phyloP scores from a whole-genome alignment of 306 rosid species.

The Trichosanthes truncata region DNA sequence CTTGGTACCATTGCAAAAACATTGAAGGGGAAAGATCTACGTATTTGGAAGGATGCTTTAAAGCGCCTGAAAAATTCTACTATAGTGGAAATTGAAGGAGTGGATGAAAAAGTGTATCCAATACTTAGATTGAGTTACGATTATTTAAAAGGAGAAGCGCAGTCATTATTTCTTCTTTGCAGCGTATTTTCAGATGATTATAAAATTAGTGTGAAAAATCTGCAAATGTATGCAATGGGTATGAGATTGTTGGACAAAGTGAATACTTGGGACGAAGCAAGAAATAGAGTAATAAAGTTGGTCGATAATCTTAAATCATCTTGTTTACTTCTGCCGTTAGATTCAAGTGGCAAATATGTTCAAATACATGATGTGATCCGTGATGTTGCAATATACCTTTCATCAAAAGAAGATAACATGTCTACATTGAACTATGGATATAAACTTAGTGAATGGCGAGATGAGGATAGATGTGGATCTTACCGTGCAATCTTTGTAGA shows the following conservation, averaged over 20 bases:
- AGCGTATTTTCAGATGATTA: background rate
- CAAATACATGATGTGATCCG: constrained; percentile 15
- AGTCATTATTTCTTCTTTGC: background rate
- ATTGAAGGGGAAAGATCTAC: background rate
- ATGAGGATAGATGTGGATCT: too few species aligned
- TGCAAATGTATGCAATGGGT: background rate
- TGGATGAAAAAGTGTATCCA: background rate
- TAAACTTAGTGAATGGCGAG: background rate
- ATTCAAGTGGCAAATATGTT: fast-evolving
- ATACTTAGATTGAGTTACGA: background rate
- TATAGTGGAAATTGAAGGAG: background rate
- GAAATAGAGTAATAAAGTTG: background rate
- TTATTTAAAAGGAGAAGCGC: background rate
- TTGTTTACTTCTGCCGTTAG: constrained; percentile 4
- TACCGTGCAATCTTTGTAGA: background rate
- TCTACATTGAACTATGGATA: background rate
- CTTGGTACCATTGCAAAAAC: background rate
- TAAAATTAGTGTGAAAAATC: background rate
- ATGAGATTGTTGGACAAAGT: background rate
- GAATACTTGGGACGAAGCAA: background rate
- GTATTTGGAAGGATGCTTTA: background rate
- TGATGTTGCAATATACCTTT: background rate
- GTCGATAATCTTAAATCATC: constrained; percentile 11
- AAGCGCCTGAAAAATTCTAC: background rate
- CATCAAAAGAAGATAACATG: background rate